Evolutionary conservation across 495 filamentous ascomycete species (phyloP), one percentile per base, ranked within the genome.

Genomic region (Hypoxylon crocopeplum): DNA sequence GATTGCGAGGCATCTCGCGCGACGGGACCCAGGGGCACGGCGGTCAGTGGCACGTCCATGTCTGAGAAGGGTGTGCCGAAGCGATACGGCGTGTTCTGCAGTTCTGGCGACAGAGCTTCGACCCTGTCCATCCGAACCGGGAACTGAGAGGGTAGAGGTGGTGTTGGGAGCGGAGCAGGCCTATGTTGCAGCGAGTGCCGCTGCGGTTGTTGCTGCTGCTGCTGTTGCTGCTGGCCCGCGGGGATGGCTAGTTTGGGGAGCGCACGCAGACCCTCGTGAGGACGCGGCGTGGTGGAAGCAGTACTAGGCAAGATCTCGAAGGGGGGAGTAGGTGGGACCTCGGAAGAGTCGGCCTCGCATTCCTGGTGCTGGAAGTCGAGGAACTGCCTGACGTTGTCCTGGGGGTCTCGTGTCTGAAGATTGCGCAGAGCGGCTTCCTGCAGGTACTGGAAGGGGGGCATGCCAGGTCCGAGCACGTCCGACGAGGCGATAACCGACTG

Each of bases 401-500:
- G 91, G 6, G 93, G 91, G 70, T 98, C 93, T 25, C 86, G 82
- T 1, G 72, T 72, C 45, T 85, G 73, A 8, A 98, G 72, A 42
- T 80, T 83, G 29, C 83, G 81, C 7, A 98, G 85, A 7, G 75
- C 78, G 47, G 87, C 84, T 68, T 89, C 83, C 46, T 92, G 86
- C 24, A 97, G 79, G 61, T 81, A 79, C 17, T 83, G 82, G 56
- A 92, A 77, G 24, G 83, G 77, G 27, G 86, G 77, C 32, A 79
- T 67, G 41, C 77, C 78, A 13, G 87, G 86, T 6, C 92, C 93
- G 48, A 97, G 80, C 2, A 91, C 79, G 73, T 97, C 93, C 5
- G 93, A 97, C 1, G 93, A 97, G 13, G 93, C 93, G 41, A 94
- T 84, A 2, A 97, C 75, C 6, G 93, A 97, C 1, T 90, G 91